Base-by-base conservation (phyloP, 495 filamentous ascomycete species). In the Xanthoparmelia taractica region DNA sequence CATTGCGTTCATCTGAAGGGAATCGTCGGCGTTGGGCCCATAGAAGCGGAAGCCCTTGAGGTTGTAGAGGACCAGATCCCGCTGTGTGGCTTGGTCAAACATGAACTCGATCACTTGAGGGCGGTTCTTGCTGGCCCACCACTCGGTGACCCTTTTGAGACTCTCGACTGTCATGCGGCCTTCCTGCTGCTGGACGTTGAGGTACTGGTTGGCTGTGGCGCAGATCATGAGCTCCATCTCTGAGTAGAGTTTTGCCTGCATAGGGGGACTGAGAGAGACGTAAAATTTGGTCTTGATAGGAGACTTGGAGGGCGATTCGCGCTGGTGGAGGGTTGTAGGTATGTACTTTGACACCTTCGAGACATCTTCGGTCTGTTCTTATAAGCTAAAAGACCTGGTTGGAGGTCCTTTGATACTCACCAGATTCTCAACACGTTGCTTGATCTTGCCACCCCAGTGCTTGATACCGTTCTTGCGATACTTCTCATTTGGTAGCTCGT, bases 11-110 rank as follows among this genome's bases (percentile, higher is more conserved):
- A 85, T 71, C 27, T 74, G 68, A 25, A 81, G 63, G 4, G 73
- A 64, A 45, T 79, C 73, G 13, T 71, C 70, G 10, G 75, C 73
- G 52, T 71, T 69, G 4, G 71, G 63, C 8, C 80, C 81, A 48
- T 76, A 71, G 69, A 85, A 84, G 40, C 75, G 69, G 58, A 85
- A 72, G 18, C 61, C 76, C 12, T 75, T 74, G 45, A 81, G 72
- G 66, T 86, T 85, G 40, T 70, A 70, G 6, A 72, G 54, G 58
- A 86, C 77, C 18, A 86, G 69, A 8, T 80, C 75, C 18, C 77
- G 73, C 68, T 86, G 84, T 8, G 80, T 84, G 11, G 70, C 71
- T 63, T 84, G 81, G 66, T 84, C 81, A 63, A 80, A 85, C 63
- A 77, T 76, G 69, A 85, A 85, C 59, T 85, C 78, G 12, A 76